Conservation (phyloP, 2,329 filamentous ascomycete species). For the Ceratocystis eucalypticola region DNA sequence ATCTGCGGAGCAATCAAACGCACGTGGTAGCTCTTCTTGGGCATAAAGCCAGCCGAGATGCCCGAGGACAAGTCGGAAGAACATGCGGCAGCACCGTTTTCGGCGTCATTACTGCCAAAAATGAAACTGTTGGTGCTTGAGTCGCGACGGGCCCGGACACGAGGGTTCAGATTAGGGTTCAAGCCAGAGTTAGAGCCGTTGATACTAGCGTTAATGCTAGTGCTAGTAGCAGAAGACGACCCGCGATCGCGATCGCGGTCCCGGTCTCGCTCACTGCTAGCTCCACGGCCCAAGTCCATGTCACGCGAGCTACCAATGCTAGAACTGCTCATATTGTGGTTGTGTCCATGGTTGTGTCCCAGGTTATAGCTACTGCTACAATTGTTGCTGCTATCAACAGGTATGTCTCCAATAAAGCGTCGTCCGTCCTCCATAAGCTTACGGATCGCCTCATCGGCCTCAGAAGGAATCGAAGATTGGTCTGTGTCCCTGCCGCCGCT, state of each 20-base stretch:
- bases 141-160: constrained; percentile 5
- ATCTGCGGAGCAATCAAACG: constrained; percentile 95
- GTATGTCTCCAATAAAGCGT: constrained; percentile 53
- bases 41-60: constrained; percentile 74
- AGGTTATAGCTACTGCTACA: neutral
- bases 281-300: neutral
- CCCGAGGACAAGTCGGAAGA: constrained; percentile 49
- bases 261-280: constrained; percentile 3
- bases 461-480: constrained; percentile 23
- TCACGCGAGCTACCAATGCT: constrained; percentile 17
- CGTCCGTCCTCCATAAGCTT: constrained; percentile 74
- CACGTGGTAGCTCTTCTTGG: constrained; percentile 89
- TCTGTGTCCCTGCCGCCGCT: constrained; percentile 7
- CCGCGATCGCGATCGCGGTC: neutral
- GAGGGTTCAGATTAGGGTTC: neutral
- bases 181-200: neutral
- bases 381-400: neutral
- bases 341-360: constrained; percentile 4
- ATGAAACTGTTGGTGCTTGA: constrained; percentile 17
- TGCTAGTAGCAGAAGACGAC: neutral
- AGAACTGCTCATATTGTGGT: constrained; percentile 1
- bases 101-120: constrained; percentile 8
- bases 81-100: constrained; percentile 29
- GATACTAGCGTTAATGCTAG: neutral
- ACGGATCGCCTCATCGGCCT: constrained; percentile 73